A percentile compares a stretch with the other conserved stretches of the same genome.
These are phyloP conservation scores for Dentipellis fragilis DNA, from an alignment of 768 basidiomycete species.

Conservation along the genomic window DNA sequence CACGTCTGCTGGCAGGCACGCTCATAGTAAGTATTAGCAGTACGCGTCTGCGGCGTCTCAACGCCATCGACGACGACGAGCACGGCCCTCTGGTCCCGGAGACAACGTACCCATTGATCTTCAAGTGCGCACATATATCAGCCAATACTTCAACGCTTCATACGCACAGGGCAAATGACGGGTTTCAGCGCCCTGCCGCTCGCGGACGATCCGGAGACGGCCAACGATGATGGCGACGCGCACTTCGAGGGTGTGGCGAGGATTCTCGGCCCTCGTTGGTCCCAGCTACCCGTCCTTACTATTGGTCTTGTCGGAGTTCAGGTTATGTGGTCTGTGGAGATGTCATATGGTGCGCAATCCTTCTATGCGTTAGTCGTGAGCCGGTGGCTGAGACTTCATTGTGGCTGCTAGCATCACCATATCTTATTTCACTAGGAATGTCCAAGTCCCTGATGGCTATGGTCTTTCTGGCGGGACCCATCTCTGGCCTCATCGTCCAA, in stretches of 20 bases:
- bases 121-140: too few species aligned
- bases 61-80: too few species aligned
- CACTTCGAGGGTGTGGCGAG: slow-evolving; percentile 44
- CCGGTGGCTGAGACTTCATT: neutral
- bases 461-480: slow-evolving; percentile 87
- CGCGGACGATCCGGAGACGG: slow-evolving; percentile 26
- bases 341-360: slow-evolving; percentile 61
- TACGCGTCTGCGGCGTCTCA: too few species aligned
- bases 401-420: slow-evolving; percentile 57
- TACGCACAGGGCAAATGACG: slow-evolving; percentile 29
- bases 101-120: too few species aligned
- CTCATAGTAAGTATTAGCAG: too few species aligned
- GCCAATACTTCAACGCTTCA: neutral
- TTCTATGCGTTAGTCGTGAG: neutral
- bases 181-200: slow-evolving; percentile 38
- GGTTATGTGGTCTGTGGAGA: slow-evolving; percentile 89
- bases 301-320: slow-evolving; percentile 77
- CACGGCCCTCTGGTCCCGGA: too few species aligned
- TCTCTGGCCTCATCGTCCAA: slow-evolving; percentile 86
- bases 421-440: slow-evolving; percentile 80
- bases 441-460: slow-evolving; percentile 81
- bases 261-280: slow-evolving; percentile 60
- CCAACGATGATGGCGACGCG: slow-evolving; percentile 24
- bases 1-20: too few species aligned
- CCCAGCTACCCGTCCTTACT: slow-evolving; percentile 60